These are phyloP conservation scores for Auricularia sp. DNA, from an alignment of 768 basidiomycete genomes.

Conservation along the genomic window DNA sequence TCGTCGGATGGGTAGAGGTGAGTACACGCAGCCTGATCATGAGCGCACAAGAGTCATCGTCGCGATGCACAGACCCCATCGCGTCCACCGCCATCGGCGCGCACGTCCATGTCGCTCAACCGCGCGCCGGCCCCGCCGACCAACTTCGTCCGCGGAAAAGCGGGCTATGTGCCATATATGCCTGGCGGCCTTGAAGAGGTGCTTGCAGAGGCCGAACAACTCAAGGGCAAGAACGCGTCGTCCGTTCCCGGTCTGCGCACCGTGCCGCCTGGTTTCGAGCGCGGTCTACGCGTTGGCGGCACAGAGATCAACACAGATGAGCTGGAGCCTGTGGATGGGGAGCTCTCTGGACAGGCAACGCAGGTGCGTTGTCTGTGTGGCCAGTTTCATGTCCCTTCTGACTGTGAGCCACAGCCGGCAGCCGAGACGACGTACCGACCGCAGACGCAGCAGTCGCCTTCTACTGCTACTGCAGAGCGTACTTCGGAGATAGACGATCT, in stretches of 20 bases:
- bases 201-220: conserved; percentile 26
- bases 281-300: conserved; percentile 65
- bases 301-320: conserved; percentile 25
- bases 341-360: not conserved
- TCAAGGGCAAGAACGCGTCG: conserved; percentile 15
- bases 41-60: not conserved
- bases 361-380: not conserved
- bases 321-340: conserved; percentile 30
- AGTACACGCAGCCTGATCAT: conserved; percentile 1
- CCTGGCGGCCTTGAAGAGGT: conserved; percentile 85
- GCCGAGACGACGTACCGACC: not conserved
- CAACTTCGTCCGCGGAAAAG: conserved; percentile 89
- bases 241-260: conserved; percentile 35
- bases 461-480: not conserved
- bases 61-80: conserved; percentile 38
- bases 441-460: not conserved
- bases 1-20: conserved; percentile 78
- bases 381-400: not conserved
- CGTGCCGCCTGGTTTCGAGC: conserved; percentile 71
- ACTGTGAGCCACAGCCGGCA: not conserved
- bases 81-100: conserved; percentile 49
- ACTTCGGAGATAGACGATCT: conserved; percentile 7
- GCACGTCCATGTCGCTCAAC: conserved; percentile 77
- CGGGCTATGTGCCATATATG: conserved; percentile 85
- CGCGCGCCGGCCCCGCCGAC: conserved; percentile 71